Conservation (phyloP, 352 stramenopile species). For the Globisporangium orthogonon region DNA sequence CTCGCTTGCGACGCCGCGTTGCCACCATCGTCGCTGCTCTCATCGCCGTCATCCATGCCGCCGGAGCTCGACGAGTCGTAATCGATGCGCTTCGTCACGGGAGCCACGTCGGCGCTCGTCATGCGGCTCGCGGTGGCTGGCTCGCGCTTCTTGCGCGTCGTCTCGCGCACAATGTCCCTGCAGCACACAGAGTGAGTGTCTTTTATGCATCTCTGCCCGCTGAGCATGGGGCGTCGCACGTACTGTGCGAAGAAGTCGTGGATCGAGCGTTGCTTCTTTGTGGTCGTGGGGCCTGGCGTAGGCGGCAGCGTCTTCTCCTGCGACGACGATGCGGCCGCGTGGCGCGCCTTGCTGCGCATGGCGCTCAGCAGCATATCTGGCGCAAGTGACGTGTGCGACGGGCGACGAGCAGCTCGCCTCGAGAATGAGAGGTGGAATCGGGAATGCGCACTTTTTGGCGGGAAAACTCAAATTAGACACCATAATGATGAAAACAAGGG, state of each 20-base stretch:
- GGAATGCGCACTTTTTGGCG: background rate
- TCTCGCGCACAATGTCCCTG: slow-evolving; percentile 20
- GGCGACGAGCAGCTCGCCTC: too few species aligned
- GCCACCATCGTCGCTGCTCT: slow-evolving; percentile 23
- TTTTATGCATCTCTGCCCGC: too few species aligned
- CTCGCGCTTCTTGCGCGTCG: slow-evolving; percentile 28
- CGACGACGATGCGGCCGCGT: slow-evolving; percentile 4
- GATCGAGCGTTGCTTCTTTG: slow-evolving; percentile 82
- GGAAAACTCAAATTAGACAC: background rate
- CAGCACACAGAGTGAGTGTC: background rate
- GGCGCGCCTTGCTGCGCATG: slow-evolving; percentile 27
- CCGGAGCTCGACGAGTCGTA: slow-evolving; percentile 47
- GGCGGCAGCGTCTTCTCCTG: slow-evolving; percentile 5
- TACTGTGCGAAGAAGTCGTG: slow-evolving; percentile 79
- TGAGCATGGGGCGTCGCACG: background rate
- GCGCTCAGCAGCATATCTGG: slow-evolving; percentile 24
- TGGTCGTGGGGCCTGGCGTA: slow-evolving; percentile 8
- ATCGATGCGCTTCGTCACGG: slow-evolving; percentile 65
- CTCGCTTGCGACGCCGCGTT: background rate
- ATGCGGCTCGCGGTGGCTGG: slow-evolving; percentile 15
- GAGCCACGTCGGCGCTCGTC: slow-evolving; percentile 25
- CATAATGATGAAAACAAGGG: background rate
- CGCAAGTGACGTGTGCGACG: too few species aligned
- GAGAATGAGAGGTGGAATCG: background rate
- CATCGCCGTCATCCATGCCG: slow-evolving; percentile 33